A percentile compares a stretch with the other conserved stretches of the same genome.
Evolutionary conservation across 768 basidiomycete species (phyloP).

Genomic region (Russula vinacea): DNA sequence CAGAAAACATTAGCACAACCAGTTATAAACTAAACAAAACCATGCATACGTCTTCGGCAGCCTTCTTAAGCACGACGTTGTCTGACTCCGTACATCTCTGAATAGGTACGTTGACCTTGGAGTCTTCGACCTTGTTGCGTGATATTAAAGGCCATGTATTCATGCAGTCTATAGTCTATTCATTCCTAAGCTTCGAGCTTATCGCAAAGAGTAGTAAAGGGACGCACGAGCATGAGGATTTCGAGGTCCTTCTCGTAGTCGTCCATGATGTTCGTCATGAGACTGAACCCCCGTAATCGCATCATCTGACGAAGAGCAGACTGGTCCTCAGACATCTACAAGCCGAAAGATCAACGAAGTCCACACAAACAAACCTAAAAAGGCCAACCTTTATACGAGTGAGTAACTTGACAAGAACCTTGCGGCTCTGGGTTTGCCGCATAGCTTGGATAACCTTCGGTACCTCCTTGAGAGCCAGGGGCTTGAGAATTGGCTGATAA

Average conservation of each 20-base stretch:
- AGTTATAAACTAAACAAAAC: background rate
- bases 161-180: slow-evolving; percentile 65
- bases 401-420: slow-evolving; percentile 78
- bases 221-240: slow-evolving; percentile 63
- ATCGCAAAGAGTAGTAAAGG: background rate
- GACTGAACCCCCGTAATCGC: slow-evolving; percentile 87
- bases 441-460: slow-evolving; percentile 91
- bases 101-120: slow-evolving; percentile 59
- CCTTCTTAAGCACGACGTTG: slow-evolving; percentile 51
- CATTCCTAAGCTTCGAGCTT: background rate
- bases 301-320: slow-evolving; percentile 78
- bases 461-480: slow-evolving; percentile 73
- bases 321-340: slow-evolving; percentile 80
- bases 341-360: background rate
- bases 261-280: slow-evolving; percentile 85
- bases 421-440: slow-evolving; percentile 79
- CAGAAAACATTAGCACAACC: background rate
- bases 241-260: slow-evolving; percentile 72
- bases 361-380: background rate
- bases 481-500: slow-evolving; percentile 67
- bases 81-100: slow-evolving; percentile 51
- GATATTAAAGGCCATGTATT: slow-evolving; percentile 75
- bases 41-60: slow-evolving; percentile 59
- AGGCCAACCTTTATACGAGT: slow-evolving; percentile 73
- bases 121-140: slow-evolving; percentile 90